These are phyloP conservation scores for Puccinia novopanici DNA, from an alignment of 1,284 basidiomycete species.

Conservation along the genomic window DNA sequence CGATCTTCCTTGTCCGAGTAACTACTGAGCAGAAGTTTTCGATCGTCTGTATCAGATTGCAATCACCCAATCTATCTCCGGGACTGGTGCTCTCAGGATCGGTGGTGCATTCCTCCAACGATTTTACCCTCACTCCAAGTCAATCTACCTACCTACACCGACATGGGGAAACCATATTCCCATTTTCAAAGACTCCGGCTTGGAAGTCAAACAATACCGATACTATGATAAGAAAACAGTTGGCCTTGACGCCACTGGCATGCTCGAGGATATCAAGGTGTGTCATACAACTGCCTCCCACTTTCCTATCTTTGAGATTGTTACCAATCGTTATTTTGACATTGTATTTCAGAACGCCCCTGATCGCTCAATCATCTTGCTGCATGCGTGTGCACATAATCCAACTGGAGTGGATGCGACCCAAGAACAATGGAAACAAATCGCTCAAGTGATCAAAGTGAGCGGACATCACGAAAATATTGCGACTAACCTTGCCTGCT, in stretches of 20 bases:
- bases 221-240: slow-evolving; percentile 61
- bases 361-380: slow-evolving; percentile 58
- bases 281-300: background rate
- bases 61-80: slow-evolving; percentile 93
- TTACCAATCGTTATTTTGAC: background rate
- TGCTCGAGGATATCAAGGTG: slow-evolving; percentile 55
- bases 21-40: background rate
- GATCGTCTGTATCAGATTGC: slow-evolving; percentile 67
- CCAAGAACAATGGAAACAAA: slow-evolving; percentile 78
- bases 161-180: slow-evolving; percentile 97
- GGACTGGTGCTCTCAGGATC: slow-evolving; percentile 95
- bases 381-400: slow-evolving; percentile 60
- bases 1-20: background rate
- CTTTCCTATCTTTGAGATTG: background rate
- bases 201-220: slow-evolving; percentile 87
- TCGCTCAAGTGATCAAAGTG: slow-evolving; percentile 72
- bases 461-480: slow-evolving; percentile 22
- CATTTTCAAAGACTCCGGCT: slow-evolving; percentile 75
- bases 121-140: slow-evolving; percentile 83
- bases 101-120: slow-evolving; percentile 89
- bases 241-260: slow-evolving; percentile 59
- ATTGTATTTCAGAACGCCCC: slow-evolving; percentile 52
- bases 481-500: background rate
- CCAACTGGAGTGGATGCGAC: slow-evolving; percentile 84
- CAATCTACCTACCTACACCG: slow-evolving; percentile 88